A percentile compares a stretch with the other conserved stretches of the same genome.
Evolutionary conservation across 2,329 filamentous ascomycete genomes (phyloP).

Genomic region (Hypoxylon sp.): DNA sequence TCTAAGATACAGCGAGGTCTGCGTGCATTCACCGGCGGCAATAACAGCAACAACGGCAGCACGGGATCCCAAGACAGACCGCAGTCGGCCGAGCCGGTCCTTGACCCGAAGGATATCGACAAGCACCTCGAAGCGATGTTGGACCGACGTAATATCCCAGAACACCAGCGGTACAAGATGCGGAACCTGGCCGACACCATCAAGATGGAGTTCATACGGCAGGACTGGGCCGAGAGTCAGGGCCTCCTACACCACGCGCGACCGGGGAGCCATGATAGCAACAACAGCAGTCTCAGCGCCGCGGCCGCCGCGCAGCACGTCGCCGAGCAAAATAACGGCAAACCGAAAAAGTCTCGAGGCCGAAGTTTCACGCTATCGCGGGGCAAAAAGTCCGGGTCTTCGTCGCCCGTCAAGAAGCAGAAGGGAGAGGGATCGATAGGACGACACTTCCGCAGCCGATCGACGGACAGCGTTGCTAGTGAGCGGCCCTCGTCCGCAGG

Average conservation of each 20-base stretch:
- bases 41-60: slow-evolving; percentile 49
- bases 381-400: slow-evolving; percentile 65
- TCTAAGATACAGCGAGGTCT: slow-evolving; percentile 54
- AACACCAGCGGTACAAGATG: slow-evolving; percentile 95
- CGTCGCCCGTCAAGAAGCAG: slow-evolving; percentile 77
- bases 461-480: slow-evolving; percentile 72
- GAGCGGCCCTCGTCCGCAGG: slow-evolving; percentile 65
- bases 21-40: slow-evolving; percentile 51
- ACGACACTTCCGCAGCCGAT: slow-evolving; percentile 75
- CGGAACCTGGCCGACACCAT: slow-evolving; percentile 85
- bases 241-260: slow-evolving; percentile 56
- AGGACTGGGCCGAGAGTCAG: slow-evolving; percentile 79
- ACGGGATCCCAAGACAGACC: slow-evolving; percentile 52
- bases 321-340: no score
- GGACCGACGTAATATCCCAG: slow-evolving; percentile 90
- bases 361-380: slow-evolving; percentile 82
- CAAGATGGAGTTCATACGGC: slow-evolving; percentile 94
- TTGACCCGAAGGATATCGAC: slow-evolving; percentile 64
- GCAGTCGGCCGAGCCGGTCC: slow-evolving; percentile 54
- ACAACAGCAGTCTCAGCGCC: slow-evolving; percentile 50
- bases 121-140: slow-evolving; percentile 69
- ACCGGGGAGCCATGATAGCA: slow-evolving; percentile 56
- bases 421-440: slow-evolving; percentile 70
- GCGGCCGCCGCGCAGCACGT: slow-evolving; percentile 48
- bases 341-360: slow-evolving; percentile 70